phyloP scores from a whole-genome alignment of 2,329 filamentous ascomycete genomes.

The Aspergillus thermomutatus region DNA sequence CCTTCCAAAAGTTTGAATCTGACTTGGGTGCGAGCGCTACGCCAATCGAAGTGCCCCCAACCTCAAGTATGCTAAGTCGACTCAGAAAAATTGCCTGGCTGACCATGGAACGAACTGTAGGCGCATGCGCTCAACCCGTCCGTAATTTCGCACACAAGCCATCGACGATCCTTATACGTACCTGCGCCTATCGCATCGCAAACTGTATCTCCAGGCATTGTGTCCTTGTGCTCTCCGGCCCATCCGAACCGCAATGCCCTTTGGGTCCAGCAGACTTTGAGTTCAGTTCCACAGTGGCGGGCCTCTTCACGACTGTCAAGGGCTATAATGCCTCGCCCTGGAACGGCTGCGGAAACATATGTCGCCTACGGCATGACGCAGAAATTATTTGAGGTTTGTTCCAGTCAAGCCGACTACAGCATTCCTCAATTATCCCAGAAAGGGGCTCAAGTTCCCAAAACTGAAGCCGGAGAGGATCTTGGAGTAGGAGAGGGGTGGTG shows the following conservation, averaged over 20 bases:
- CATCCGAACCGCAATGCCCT: not conserved
- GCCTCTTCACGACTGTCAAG: conserved; percentile 26
- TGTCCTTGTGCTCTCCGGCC: not conserved
- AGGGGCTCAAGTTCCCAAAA: conserved; percentile 64
- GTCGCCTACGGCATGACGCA: conserved; percentile 77
- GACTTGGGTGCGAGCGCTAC: conserved; percentile 18
- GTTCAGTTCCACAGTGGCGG: conserved; percentile 9
- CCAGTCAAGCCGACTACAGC: conserved; percentile 69
- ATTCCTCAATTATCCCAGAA: conserved; percentile 67
- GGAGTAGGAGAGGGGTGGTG: conserved; percentile 73
- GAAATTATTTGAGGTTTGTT: conserved; percentile 72
- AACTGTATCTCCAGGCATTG: not conserved
- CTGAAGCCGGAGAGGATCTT: conserved; percentile 76
- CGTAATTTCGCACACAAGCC: not conserved
- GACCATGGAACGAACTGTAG: conserved; percentile 8
- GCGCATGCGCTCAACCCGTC: conserved; percentile 12
- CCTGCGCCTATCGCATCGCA: not conserved
- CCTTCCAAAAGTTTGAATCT: conserved; percentile 17
- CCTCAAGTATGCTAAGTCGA: conserved; percentile 16
- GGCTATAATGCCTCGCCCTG: conserved; percentile 32
- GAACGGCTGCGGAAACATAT: conserved; percentile 61
- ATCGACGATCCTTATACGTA: conserved; percentile 1
- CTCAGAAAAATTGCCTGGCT: not conserved
- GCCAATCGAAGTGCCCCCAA: conserved; percentile 9
- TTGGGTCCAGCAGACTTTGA: not conserved